These are phyloP conservation scores for Mucor irregularis DNA, from an alignment of 371 early-diverging fungal genomes.

Conservation along the genomic window DNA sequence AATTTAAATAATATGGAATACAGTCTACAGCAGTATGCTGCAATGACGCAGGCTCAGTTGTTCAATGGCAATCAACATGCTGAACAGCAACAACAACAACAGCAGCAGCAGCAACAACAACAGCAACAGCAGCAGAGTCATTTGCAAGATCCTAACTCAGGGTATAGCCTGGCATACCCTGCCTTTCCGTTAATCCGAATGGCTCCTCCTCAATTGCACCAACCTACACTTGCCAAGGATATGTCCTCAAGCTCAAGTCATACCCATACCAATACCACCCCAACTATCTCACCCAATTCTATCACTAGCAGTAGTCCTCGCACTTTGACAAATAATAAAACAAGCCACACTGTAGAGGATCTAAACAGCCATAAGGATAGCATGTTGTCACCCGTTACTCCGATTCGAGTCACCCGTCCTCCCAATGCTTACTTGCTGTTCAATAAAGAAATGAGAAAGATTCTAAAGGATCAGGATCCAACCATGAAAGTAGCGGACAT, in stretches of 20 bases:
- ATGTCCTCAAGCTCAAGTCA: not conserved
- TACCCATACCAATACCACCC: too few species aligned
- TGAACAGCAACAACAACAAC: conserved; percentile 1
- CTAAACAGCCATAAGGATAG: not conserved
- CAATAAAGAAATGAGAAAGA: conserved; percentile 66
- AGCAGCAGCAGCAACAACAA: not conserved
- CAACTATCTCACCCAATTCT: too few species aligned
- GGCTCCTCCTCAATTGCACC: conserved; percentile 21
- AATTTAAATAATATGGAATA: conserved; percentile 23
- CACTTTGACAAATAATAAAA: too few species aligned
- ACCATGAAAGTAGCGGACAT: conserved; percentile 67
- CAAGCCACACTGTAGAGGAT: not conserved
- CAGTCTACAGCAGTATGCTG: conserved; percentile 23
- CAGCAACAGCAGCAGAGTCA: not conserved
- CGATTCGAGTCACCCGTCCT: conserved; percentile 59
- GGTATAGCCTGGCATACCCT: conserved; percentile 12
- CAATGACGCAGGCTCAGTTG: conserved; percentile 19
- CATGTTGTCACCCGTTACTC: conserved; percentile 5
- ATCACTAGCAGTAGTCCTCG: too few species aligned
- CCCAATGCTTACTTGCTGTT: conserved; percentile 70
- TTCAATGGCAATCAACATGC: not conserved
- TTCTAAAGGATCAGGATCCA: conserved; percentile 63
- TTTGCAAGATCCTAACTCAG: conserved; percentile 1
- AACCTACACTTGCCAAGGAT: conserved; percentile 16
- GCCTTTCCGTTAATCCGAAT: conserved; percentile 32